A percentile compares a stretch with the other conserved stretches of the same genome.
Evolutionary conservation across 495 filamentous ascomycete genomes (phyloP).

Genomic region (Penicillium roqueforti): DNA sequence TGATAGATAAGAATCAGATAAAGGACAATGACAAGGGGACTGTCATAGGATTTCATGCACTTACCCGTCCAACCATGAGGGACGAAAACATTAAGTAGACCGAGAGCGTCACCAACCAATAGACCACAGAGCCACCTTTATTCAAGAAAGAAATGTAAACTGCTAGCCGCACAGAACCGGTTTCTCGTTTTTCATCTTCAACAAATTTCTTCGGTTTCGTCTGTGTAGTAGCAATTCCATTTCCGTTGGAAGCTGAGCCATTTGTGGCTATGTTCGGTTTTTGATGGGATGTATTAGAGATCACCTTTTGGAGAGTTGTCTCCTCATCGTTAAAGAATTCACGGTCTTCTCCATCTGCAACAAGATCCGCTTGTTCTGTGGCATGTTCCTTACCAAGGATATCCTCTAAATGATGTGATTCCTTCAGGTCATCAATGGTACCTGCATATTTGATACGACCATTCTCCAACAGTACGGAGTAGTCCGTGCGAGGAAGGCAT

Average conservation of each 20-base stretch:
- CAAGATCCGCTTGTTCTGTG: slow-evolving; percentile 5
- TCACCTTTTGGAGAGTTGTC: slow-evolving; percentile 22
- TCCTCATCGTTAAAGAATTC: slow-evolving; percentile 13
- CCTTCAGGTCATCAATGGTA: slow-evolving; percentile 22
- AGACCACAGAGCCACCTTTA: slow-evolving; percentile 52
- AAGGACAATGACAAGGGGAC: background rate
- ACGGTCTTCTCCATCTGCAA: background rate
- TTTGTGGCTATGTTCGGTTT: slow-evolving; percentile 38
- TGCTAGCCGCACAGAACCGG: slow-evolving; percentile 56
- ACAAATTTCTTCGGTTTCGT: slow-evolving; percentile 61
- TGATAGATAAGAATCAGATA: slow-evolving; percentile 8
- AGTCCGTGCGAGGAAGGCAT: slow-evolving; percentile 64
- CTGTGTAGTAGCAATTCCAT: background rate
- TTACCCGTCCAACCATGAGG: slow-evolving; percentile 37
- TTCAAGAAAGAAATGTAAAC: slow-evolving; percentile 66
- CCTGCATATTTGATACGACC: slow-evolving; percentile 42
- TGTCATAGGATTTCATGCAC: background rate
- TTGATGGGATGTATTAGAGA: slow-evolving; percentile 22
- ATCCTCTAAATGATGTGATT: slow-evolving; percentile 24
- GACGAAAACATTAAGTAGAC: slow-evolving; percentile 15
- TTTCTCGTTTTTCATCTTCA: slow-evolving; percentile 66
- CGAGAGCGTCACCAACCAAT: slow-evolving; percentile 13
- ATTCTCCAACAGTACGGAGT: slow-evolving; percentile 63
- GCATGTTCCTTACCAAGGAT: slow-evolving; percentile 21
- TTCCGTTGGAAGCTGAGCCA: slow-evolving; percentile 31